These are phyloP conservation scores for Onygenales sp. DNA, from an alignment of 2,329 filamentous ascomycete species.

Conservation along the genomic window DNA sequence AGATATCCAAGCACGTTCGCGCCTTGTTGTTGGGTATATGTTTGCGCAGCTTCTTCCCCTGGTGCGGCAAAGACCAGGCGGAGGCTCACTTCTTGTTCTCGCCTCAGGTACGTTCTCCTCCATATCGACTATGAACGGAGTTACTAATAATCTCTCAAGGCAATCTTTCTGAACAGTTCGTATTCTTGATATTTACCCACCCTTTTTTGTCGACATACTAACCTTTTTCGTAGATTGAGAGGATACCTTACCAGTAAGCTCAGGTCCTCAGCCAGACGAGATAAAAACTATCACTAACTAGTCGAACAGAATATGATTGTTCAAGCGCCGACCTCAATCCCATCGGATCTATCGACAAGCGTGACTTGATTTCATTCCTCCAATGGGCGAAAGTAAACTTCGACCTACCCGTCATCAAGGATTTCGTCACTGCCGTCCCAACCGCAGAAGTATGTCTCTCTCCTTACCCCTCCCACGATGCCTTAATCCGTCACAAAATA, in stretches of 20 bases:
- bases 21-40: conserved; percentile 3
- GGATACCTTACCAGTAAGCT: not conserved
- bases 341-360: conserved; percentile 47
- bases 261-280: not conserved
- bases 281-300: conserved; percentile 31
- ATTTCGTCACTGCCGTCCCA: conserved; percentile 53
- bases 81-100: conserved; percentile 47
- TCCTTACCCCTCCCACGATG: not conserved
- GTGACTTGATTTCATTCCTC: conserved; percentile 60
- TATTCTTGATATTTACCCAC: not conserved
- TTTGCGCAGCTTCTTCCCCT: conserved; percentile 3
- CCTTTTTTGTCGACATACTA: not conserved
- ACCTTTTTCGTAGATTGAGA: not conserved
- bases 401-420: conserved; percentile 39
- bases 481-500: not conserved
- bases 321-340: conserved; percentile 49
- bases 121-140: too few relatives aligned
- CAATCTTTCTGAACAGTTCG: conserved; percentile 15
- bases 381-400: conserved; percentile 52
- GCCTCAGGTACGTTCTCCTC: conserved; percentile 35
- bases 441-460: conserved; percentile 38
- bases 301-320: conserved; percentile 57
- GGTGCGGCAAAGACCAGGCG: not conserved
- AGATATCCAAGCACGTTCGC: conserved; percentile 3
- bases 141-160: conserved; percentile 43